These are phyloP conservation scores for Draba incana DNA, from an alignment of 345 rosid species.

Conservation along the genomic window DNA sequence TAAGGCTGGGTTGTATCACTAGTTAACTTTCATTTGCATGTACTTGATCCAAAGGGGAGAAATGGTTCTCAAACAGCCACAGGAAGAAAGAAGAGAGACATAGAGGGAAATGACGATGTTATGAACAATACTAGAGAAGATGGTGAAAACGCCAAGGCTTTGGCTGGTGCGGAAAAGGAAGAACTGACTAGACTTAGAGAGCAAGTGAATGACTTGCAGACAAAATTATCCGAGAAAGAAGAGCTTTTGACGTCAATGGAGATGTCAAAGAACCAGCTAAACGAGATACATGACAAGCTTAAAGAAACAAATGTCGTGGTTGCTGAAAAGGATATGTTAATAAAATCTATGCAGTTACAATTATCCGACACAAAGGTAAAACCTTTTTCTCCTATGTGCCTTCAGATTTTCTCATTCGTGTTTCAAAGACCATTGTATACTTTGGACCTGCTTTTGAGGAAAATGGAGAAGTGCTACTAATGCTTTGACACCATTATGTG, in stretches of 20 bases:
- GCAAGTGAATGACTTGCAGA: conserved; percentile 74
- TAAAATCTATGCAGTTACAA: conserved; percentile 71
- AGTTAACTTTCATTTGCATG: conserved; percentile 37
- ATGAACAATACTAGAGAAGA: conserved; percentile 50
- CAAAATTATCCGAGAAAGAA: conserved; percentile 75
- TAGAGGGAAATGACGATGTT: conserved; percentile 52
- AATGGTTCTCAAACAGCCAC: conserved; percentile 60
- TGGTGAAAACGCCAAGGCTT: conserved; percentile 52
- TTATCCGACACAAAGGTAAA: conserved; percentile 89
- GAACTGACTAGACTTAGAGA: conserved; percentile 66
- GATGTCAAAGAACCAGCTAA: conserved; percentile 54
- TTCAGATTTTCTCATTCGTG: conserved; percentile 4
- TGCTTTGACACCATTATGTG: conserved; percentile 5
- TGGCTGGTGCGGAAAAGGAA: conserved; percentile 57
- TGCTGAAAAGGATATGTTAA: conserved; percentile 66
- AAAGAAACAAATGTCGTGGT: conserved; percentile 61
- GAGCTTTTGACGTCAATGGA: conserved; percentile 78
- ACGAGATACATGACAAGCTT: conserved; percentile 52
- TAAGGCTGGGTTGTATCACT: conserved; percentile 3
- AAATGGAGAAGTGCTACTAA: neutral
- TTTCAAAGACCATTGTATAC: neutral
- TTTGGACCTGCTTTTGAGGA: conserved; percentile 16
- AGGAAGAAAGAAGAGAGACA: conserved; percentile 66
- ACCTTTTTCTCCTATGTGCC: neutral
- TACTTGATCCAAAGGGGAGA: conserved; percentile 64